Conservation (phyloP, 1,284 basidiomycete genomes). For the Ustilago trichophora region DNA sequence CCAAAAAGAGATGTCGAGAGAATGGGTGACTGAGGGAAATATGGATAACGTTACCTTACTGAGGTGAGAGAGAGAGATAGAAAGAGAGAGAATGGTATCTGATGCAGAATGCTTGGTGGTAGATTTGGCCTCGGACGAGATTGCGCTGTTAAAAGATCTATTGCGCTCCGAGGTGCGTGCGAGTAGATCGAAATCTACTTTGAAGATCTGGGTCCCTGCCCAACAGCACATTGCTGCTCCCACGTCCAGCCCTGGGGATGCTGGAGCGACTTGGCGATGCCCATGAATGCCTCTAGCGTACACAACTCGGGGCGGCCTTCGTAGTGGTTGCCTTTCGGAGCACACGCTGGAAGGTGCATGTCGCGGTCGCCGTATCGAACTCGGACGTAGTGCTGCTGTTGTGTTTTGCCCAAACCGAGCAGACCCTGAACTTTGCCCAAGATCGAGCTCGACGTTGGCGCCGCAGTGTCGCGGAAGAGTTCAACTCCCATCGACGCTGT, state of each 20-base stretch:
- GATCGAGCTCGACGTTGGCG: constrained; percentile 18
- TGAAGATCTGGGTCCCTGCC: constrained; percentile 39
- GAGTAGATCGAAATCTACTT: constrained; percentile 20
- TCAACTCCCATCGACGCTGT: constrained; percentile 56
- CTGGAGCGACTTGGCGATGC: constrained; percentile 51
- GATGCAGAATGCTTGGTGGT: not conserved
- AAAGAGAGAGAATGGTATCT: not conserved
- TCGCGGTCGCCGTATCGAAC: constrained; percentile 80
- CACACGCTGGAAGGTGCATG: constrained; percentile 75
- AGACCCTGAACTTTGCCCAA: constrained; percentile 14
- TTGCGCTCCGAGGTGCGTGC: not conserved
- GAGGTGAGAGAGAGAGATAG: not conserved
- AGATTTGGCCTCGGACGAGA: not conserved
- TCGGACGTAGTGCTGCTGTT: constrained; percentile 70
- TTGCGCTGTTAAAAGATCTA: constrained; percentile 4
- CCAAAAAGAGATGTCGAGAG: not conserved
- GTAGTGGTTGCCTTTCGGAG: constrained; percentile 75
- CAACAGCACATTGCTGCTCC: constrained; percentile 58
- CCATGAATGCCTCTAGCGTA: constrained; percentile 75
- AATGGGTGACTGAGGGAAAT: too few species aligned
- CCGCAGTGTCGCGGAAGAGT: constrained; percentile 48
- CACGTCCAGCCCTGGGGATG: constrained; percentile 53
- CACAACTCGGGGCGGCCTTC: constrained; percentile 80
- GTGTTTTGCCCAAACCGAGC: constrained; percentile 1
- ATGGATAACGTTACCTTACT: too few species aligned